These are phyloP conservation scores for Quercus tomentella DNA, from an alignment of 331 rosid genomes.

Conservation along the genomic window DNA sequence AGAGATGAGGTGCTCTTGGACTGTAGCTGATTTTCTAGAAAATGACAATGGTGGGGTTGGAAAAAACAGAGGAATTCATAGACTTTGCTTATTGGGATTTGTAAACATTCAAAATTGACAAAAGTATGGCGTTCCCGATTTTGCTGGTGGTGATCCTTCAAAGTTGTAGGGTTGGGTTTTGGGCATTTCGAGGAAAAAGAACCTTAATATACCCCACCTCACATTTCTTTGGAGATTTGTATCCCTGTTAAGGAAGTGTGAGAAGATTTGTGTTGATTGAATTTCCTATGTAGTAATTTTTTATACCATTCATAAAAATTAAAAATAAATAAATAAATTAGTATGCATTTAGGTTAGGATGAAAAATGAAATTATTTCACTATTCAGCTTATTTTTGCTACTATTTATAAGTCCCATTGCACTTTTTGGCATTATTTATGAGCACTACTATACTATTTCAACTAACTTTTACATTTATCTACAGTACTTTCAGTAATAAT, in stretches of 20 bases:
- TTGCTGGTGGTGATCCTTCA: background rate
- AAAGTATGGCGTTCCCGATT: background rate
- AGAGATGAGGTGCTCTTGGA: conserved; percentile 7
- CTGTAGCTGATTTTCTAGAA: background rate
- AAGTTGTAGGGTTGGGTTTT: conserved; percentile 9
- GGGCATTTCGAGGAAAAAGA: conserved; percentile 33
- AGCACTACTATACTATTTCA: too few species aligned
- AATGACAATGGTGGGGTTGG: background rate
- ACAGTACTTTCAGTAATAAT: too few species aligned
- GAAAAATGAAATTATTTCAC: too few species aligned
- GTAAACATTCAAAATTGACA: background rate
- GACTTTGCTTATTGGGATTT: background rate
- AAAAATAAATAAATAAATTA: too few species aligned
- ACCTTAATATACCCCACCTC: background rate
- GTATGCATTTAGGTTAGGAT: rapidly evolving
- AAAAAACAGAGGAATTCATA: background rate
- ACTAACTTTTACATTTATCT: too few species aligned
- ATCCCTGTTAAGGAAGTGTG: background rate
- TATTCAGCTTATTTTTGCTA: too few species aligned
- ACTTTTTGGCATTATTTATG: too few species aligned
- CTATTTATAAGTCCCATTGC: rapidly evolving
- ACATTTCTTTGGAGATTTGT: conserved; percentile 3
- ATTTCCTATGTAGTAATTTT: too few species aligned
- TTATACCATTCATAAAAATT: too few species aligned
- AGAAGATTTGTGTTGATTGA: too few species aligned